Conservation (phyloP, 257 asterid species). For the Lavandula angustifolia region DNA sequence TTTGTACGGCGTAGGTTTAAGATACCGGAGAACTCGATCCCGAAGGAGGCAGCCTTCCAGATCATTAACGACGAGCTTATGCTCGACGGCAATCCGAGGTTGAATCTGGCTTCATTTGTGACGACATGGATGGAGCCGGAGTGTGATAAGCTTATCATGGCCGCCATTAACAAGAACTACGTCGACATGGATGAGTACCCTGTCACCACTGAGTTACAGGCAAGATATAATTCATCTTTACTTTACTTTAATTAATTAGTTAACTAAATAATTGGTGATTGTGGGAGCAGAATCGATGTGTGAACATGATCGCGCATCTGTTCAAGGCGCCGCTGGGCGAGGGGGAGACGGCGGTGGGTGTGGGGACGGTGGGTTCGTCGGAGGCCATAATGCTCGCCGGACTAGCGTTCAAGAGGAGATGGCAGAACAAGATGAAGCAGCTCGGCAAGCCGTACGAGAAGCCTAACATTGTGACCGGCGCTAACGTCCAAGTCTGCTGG, state of each 20-base stretch:
- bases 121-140: slow-evolving; percentile 99
- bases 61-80: slow-evolving; percentile 92
- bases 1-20: slow-evolving; percentile 49
- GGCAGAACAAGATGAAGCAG: slow-evolving; percentile 89
- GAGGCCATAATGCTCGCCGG: slow-evolving; percentile 99
- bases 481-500: slow-evolving; percentile 96
- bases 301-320: slow-evolving; percentile 85
- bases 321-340: slow-evolving; percentile 86
- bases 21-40: slow-evolving; percentile 81
- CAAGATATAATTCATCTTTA: not conserved
- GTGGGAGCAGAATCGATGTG: slow-evolving; percentile 73
- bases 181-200: slow-evolving; percentile 99
- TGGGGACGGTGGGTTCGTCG: slow-evolving; percentile 91
- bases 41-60: slow-evolving; percentile 93
- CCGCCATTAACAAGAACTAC: slow-evolving; percentile 70
- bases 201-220: slow-evolving; percentile 93
- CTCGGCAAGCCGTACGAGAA: slow-evolving; percentile 77
- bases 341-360: slow-evolving; percentile 78
- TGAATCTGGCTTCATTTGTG: slow-evolving; percentile 85
- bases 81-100: slow-evolving; percentile 94
- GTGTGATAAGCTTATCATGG: slow-evolving; percentile 86
- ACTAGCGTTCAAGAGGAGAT: slow-evolving; percentile 78
- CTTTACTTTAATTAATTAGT: no score
- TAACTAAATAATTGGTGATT: not conserved
- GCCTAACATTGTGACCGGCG: slow-evolving; percentile 91